phyloP scores from a whole-genome alignment of 2,329 filamentous ascomycete species.

The Dactylellina haptotyla region DNA sequence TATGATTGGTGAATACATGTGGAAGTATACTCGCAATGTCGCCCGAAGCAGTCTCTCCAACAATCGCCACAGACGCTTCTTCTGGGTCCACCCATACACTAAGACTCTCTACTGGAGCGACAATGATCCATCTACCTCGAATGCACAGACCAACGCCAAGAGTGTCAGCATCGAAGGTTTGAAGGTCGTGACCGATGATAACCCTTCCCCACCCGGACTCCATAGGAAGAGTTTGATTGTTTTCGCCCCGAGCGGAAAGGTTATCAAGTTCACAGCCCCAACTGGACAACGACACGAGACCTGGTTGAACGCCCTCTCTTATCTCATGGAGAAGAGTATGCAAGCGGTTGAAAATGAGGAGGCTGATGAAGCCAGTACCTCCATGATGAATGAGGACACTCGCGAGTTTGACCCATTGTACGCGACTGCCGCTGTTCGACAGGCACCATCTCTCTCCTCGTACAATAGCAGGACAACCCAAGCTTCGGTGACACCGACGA shows the following conservation, averaged over 20 bases:
- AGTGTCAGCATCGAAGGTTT: constrained; percentile 94
- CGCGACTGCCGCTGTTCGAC: constrained; percentile 63
- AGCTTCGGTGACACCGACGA: constrained; percentile 67
- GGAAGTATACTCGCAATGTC: constrained; percentile 97
- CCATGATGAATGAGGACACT: constrained; percentile 66
- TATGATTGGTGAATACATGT: constrained; percentile 98
- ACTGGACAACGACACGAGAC: constrained; percentile 96
- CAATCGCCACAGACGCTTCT: constrained; percentile 92
- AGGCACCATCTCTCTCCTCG: constrained; percentile 76
- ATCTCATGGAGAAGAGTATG: constrained; percentile 82
- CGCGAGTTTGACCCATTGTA: constrained; percentile 82
- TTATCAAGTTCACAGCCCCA: constrained; percentile 91
- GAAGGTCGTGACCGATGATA: constrained; percentile 90
- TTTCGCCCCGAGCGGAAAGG: constrained; percentile 80
- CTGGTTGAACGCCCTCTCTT: constrained; percentile 97
- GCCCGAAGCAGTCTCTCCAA: constrained; percentile 88
- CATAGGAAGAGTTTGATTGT: constrained; percentile 94
- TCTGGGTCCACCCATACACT: constrained; percentile 99
- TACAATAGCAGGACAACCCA: constrained; percentile 79
- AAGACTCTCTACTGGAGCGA: constrained; percentile 97
- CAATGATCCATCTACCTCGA: constrained; percentile 78
- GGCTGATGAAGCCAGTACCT: constrained; percentile 61
- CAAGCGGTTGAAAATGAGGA: constrained; percentile 66
- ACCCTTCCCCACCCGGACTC: constrained; percentile 91
- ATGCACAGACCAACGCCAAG: constrained; percentile 80